Conservation (phyloP, 495 filamentous ascomycete genomes). For the Hyaloscypha variabilis region DNA sequence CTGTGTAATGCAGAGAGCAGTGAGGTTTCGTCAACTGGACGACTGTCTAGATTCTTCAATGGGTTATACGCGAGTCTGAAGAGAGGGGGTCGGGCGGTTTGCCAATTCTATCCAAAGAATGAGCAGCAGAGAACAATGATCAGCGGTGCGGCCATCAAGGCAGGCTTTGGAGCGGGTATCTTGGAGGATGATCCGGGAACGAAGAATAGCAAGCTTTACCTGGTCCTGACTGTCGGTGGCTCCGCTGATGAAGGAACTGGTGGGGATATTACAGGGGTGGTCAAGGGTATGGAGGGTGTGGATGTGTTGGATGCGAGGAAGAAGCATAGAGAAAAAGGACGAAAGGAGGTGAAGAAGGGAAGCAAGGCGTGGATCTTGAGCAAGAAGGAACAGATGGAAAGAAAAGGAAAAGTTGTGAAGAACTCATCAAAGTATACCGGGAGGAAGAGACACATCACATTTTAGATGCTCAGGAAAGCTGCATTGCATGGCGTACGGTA, state of each 20-base stretch:
- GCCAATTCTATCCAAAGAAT: slow-evolving; percentile 98
- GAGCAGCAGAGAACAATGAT: slow-evolving; percentile 91
- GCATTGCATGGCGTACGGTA: slow-evolving; percentile 33
- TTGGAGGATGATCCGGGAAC: slow-evolving; percentile 95
- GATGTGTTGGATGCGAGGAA: slow-evolving; percentile 76
- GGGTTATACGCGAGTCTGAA: slow-evolving; percentile 85
- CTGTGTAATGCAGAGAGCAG: slow-evolving; percentile 92
- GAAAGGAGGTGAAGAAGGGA: slow-evolving; percentile 66
- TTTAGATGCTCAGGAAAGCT: slow-evolving; percentile 19
- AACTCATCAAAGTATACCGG: slow-evolving; percentile 89
- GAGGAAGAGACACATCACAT: slow-evolving; percentile 60
- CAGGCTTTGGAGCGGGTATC: slow-evolving; percentile 93
- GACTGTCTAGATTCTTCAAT: slow-evolving; percentile 85
- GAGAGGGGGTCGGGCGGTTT: slow-evolving; percentile 87
- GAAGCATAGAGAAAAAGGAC: slow-evolving; percentile 52
- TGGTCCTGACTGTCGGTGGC: slow-evolving; percentile 91
- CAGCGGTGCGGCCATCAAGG: slow-evolving; percentile 81
- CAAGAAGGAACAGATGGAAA: slow-evolving; percentile 95
- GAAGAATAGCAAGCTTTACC: slow-evolving; percentile 90
- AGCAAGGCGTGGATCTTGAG: slow-evolving; percentile 87
- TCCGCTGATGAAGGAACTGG: slow-evolving; percentile 63
- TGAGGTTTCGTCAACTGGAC: slow-evolving; percentile 74
- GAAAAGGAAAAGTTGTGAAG: slow-evolving; percentile 94
- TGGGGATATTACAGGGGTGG: slow-evolving; percentile 83
- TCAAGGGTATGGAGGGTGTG: slow-evolving; percentile 85